These are phyloP conservation scores for Sordariomycetes sp. DNA, from an alignment of 2,329 filamentous ascomycete species.

Conservation along the genomic window DNA sequence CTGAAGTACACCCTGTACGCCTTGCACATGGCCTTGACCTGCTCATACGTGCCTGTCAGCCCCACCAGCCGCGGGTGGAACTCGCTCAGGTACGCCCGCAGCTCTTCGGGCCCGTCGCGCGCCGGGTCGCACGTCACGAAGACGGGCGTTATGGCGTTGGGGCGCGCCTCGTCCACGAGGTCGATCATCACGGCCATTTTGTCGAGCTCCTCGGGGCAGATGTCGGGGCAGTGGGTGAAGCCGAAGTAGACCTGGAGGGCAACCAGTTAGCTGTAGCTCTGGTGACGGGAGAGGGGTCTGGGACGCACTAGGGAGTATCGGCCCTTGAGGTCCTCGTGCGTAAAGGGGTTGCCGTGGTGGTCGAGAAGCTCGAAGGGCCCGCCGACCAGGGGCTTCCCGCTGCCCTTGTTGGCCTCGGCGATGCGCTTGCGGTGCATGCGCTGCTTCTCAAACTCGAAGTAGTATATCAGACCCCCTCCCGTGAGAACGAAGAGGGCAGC, in stretches of 20 bases:
- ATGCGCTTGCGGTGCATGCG: constrained; percentile 82
- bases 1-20: constrained; percentile 95
- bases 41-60: constrained; percentile 84
- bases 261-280: background rate
- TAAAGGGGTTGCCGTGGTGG: constrained; percentile 68
- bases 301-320: constrained; percentile 64
- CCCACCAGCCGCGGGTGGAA: constrained; percentile 84
- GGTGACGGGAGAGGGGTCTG: background rate
- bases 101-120: constrained; percentile 74
- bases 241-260: constrained; percentile 77
- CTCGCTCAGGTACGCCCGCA: constrained; percentile 79
- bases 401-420: constrained; percentile 84
- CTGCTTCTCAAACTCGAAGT: constrained; percentile 89
- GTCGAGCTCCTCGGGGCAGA: constrained; percentile 97
- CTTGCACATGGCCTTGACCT: constrained; percentile 92
- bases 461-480: constrained; percentile 68
- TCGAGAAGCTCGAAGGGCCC: constrained; percentile 76
- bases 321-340: constrained; percentile 72
- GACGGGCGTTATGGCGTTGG: constrained; percentile 56
- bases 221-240: constrained; percentile 96
- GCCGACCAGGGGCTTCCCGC: constrained; percentile 87
- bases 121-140: constrained; percentile 96
- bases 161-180: constrained; percentile 41
- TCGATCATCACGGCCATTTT: constrained; percentile 98
- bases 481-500: constrained; percentile 75